Evolutionary conservation across 2,329 filamentous ascomycete species (phyloP), one percentile per base, ranked within the genome.

Genomic region (Grosmannia serpens): DNA sequence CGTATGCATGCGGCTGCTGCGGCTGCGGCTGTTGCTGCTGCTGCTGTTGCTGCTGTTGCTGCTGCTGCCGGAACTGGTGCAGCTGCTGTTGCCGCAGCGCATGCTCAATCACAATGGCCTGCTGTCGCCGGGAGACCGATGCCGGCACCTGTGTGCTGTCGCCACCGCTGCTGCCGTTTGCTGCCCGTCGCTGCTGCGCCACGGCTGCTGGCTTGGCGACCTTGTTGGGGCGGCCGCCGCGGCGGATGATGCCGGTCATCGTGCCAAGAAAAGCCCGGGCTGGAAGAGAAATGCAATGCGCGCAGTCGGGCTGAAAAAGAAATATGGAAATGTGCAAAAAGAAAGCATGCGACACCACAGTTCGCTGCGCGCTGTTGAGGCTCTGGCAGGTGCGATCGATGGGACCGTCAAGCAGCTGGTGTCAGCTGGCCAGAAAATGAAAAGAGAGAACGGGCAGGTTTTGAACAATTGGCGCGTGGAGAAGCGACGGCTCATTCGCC

Each of bases 141-240:
- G 59, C 24, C 5, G 54, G 22, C 22, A 20, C 22, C 50, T 51
- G 20, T 7, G 49, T 10, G 13, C 26, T 33, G 17, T 55, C 38
- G 26, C 53, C n/a, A 38, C 55, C 62, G 56, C 61, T 61, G 41
- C 61, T 60, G 58, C 51, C 33, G 24, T 38, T 53, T 8, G 52
- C 47, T 22, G 50, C 11, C 9, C 58, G 59, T 33, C 56, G 41
- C 61, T 68, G 53, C 66, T 66, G 52, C 65, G 65, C 51, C 66
- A 65, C 47, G 29, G 65, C 60, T 53, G 70, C 62, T 49, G 70
- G 66, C 66, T 78, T 79, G 56, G 71, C 72, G 65, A 77, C 74
- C 67, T 75, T 77, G 68, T 66, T 72, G 41, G 70, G 70, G 57
- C 73, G 73, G 62, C 65, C 71, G 62, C 66, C 71, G 58, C 73